These are phyloP conservation scores for Hypomyces rosellus DNA, from an alignment of 2,329 filamentous ascomycete genomes.

Conservation along the genomic window DNA sequence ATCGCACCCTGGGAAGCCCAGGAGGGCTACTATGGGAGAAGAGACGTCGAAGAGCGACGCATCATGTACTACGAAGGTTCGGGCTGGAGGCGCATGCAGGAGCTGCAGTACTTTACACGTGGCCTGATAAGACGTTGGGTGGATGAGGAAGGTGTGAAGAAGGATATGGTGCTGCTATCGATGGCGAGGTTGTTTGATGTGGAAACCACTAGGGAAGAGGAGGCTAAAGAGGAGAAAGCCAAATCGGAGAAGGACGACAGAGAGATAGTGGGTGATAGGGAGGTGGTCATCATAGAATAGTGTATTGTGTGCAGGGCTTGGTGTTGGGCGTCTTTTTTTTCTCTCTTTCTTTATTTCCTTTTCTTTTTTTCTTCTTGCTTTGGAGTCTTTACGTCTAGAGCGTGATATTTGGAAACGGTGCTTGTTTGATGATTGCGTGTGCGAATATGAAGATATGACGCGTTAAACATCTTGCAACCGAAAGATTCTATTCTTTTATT, in stretches of 20 bases:
- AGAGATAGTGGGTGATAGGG: background rate
- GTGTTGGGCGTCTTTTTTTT: too few relatives aligned
- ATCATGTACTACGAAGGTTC: constrained; percentile 11
- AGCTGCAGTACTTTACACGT: constrained; percentile 14
- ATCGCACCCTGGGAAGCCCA: constrained; percentile 14
- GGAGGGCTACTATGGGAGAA: background rate
- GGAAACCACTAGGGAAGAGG: background rate
- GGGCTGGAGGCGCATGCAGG: constrained; percentile 11
- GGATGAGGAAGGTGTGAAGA: constrained; percentile 13
- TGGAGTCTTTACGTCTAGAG: too few relatives aligned
- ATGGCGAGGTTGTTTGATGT: constrained; percentile 11
- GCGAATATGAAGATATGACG: background rate
- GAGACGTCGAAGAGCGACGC: constrained; percentile 10
- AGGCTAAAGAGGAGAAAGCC: background rate
- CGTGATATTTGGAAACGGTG: too few relatives aligned
- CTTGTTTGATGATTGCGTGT: too few relatives aligned
- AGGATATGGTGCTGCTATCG: constrained; percentile 12
- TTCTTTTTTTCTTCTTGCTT: too few relatives aligned
- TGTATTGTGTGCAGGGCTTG: too few relatives aligned
- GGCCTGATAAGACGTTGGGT: constrained; percentile 13
- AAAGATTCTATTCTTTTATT: background rate
- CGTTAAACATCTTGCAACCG: background rate
- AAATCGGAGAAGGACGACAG: background rate
- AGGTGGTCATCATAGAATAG: too few relatives aligned
- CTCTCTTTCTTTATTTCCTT: too few relatives aligned